Percentiles rank a stretch among this genome's conserved stretches.
These are phyloP conservation scores for Teunomyces pallodes DNA, from an alignment of 805 yeast genomes.

Conservation along the genomic window DNA sequence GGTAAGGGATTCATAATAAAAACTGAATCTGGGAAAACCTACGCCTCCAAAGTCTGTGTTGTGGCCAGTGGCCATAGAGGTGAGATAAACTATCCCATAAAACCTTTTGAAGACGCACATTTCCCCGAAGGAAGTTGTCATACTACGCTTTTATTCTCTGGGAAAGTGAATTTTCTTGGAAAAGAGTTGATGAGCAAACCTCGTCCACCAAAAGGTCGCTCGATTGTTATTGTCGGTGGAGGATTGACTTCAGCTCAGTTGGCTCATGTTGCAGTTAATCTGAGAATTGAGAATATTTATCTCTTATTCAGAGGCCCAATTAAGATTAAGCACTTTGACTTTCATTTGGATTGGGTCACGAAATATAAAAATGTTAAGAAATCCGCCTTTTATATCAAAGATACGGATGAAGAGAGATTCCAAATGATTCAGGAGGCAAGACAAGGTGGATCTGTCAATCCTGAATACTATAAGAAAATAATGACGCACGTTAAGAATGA, in stretches of 20 bases:
- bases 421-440: slow-evolving; percentile 42
- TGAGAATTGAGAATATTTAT: slow-evolving; percentile 30
- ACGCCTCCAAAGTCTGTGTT: slow-evolving; percentile 32
- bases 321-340: slow-evolving; percentile 47
- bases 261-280: slow-evolving; percentile 34
- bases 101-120: slow-evolving; percentile 14
- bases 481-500: slow-evolving; percentile 30
- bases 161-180: slow-evolving; percentile 23
- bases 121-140: slow-evolving; percentile 30
- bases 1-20: slow-evolving; percentile 33
- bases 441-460: slow-evolving; percentile 47
- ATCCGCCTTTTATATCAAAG: slow-evolving; percentile 41
- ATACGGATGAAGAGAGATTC: slow-evolving; percentile 40
- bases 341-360: slow-evolving; percentile 50
- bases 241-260: slow-evolving; percentile 47
- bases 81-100: slow-evolving; percentile 30
- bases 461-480: slow-evolving; percentile 37
- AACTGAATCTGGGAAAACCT: slow-evolving; percentile 29
- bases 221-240: slow-evolving; percentile 42
- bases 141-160: slow-evolving; percentile 33
- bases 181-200: slow-evolving; percentile 12
- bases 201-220: slow-evolving; percentile 3
- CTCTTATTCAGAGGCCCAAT: slow-evolving; percentile 35
- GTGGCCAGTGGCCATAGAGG: slow-evolving; percentile 39
- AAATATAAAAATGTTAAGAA: slow-evolving; percentile 45